Base-by-base conservation (phyloP, 257 asterid genomes). In the Jacaranda mimosifolia region DNA sequence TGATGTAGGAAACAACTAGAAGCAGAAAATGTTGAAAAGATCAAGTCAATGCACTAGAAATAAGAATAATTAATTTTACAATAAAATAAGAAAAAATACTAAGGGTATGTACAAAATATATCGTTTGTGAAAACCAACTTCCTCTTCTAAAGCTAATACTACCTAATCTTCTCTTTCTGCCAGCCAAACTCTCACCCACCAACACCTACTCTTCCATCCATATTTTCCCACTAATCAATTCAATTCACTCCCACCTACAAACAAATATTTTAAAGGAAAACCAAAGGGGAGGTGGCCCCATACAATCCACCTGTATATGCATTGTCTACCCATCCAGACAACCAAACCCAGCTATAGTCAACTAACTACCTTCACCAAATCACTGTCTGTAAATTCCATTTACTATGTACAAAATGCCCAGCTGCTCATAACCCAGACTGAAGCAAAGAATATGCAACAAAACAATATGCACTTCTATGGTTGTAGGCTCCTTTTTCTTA, bases 361-460 rank as follows among this genome's bases (percentile, higher is more conserved):
- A 79, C 46, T 26, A 26, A 26, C 68, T 19, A 82, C 71, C 82
- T 36, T 78, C 76, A 81, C 84, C 92, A 76, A 83, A 73, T 70
- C 79, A 74, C 76, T 13, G 40, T 63, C 39, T 77, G 46, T 17
- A 66, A 66, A 64, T 18, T 38, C 70, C 80, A 42, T 81, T 71
- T 72, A 74, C 77, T 79, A 85, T 87, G 83, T 81, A 85, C 88
- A 77, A 74, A 56, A 56, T 52, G 45, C 72, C 75, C 32, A 26
- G 32, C 1, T 26, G 32, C 32, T 26, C 32, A 26, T 26, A 26
- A 26, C 32, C 73, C 18, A 57, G 45, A 69, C 71, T 58, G 11
- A 74, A 78, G 79, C 85, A 80, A 83, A 74, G 79, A 80, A 84
- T 76, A 77, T 77, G 82, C 79, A 82, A 67, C 77, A 75, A 45